Evolutionary conservation across 1,139 yeast genomes (phyloP).

Genomic region (Hanseniaspora uvarum): DNA sequence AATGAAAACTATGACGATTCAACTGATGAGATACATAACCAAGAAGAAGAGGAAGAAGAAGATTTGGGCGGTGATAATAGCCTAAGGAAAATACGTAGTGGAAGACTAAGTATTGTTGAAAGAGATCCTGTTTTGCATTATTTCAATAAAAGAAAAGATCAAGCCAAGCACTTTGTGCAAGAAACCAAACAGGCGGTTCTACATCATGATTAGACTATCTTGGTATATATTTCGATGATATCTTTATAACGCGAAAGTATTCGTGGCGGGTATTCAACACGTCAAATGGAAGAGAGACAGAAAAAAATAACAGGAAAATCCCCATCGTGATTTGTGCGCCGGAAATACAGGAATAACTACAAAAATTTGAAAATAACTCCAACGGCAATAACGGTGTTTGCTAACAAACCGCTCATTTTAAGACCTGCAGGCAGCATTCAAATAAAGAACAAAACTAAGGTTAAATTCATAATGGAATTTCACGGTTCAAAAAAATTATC

Average conservation of each 20-base stretch:
- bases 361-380: background rate
- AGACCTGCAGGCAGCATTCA: no score
- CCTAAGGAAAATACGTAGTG: background rate
- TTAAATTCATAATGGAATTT: no score
- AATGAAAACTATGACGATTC: background rate
- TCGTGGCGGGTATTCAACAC: background rate
- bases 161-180: slow-evolving; percentile 16
- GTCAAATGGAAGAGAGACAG: no score
- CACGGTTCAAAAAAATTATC: no score
- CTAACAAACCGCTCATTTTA: background rate
- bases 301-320: no score
- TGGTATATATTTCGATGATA: background rate
- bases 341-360: background rate
- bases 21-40: background rate
- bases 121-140: slow-evolving; percentile 23
- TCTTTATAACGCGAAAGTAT: background rate
- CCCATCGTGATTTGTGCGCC: background rate
- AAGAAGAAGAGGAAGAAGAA: slow-evolving; percentile 5
- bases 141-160: slow-evolving; percentile 17
- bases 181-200: slow-evolving; percentile 15
- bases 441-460: no score
- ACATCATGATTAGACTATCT: background rate
- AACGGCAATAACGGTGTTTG: background rate
- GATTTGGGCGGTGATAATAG: slow-evolving; percentile 8
- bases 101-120: slow-evolving; percentile 23